Evolutionary conservation across 2,329 filamentous ascomycete species (phyloP), one percentile per base, ranked within the genome.

Genomic region (Ampelomyces quisqualis): DNA sequence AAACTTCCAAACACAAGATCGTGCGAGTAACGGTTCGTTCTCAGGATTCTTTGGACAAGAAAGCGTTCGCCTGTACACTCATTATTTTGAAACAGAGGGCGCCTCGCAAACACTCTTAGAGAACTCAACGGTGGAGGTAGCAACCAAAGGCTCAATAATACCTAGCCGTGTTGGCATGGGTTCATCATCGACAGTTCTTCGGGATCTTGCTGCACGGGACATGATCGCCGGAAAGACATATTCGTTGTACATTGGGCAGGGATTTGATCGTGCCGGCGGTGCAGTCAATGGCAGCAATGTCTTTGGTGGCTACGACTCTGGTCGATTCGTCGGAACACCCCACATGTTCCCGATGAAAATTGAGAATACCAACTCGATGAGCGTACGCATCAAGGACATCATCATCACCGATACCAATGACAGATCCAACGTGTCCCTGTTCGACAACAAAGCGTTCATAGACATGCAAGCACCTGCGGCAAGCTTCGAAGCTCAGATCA

Each of bases 271-370:
- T 21, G 68, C 69, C 1, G 69, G 67, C 11, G 71, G 71, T 11
- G 51, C 42, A 2, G 60, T 71, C 18, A 73, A 73, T 38, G 71
- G 71, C 18, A 70, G 65, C 43, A 68, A 71, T 24, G 64, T 65
- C 3, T 68, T 73, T 24, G 71, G 71, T n/a, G 71, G 71, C 15
- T 73, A 69, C 45, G 71, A 74, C 47, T 65, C 69, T 9, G 69
- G 69, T 17, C 67, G 71, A 14, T 72, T 73, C 44, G 61, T 57
- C 1, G 69, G 65, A 21, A 49, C 47, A 1, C 58, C 65, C 1
- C 56, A 69, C 44, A 58, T 54, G 34, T 64, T 65, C 51, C 29
- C 48, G 8, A 68, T 65, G 62, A 62, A 63, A 33, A 47, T 50
- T 5, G 43, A 48, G 3, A 55, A 57, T 18, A 30, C 55, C 6